A percentile compares a stretch with the other conserved stretches of the same genome.
These are phyloP conservation scores for Fusarium hainanense DNA, from an alignment of 2,329 filamentous ascomycete genomes.

Conservation along the genomic window DNA sequence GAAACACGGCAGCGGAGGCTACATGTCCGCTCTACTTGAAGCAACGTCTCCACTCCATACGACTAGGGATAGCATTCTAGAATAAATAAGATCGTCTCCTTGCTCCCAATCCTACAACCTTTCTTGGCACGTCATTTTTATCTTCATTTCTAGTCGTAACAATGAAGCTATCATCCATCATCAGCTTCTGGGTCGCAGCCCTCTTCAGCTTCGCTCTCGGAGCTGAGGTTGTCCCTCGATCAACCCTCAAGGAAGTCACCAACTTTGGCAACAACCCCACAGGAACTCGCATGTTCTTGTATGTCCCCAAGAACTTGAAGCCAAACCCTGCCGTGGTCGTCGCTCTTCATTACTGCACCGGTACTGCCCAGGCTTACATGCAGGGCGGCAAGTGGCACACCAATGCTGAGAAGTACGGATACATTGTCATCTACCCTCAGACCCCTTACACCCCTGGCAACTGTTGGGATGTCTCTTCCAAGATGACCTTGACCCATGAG, in stretches of 20 bases:
- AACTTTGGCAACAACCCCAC: conserved; percentile 19
- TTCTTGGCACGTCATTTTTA: conserved; percentile 14
- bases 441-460: conserved; percentile 14
- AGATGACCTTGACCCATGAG: conserved; percentile 17
- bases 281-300: conserved; percentile 18
- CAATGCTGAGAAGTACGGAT: conserved; percentile 24
- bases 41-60: neutral
- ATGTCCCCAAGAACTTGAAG: conserved; percentile 17
- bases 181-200: conserved; percentile 15
- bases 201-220: conserved; percentile 11
- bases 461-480: conserved; percentile 22
- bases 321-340: conserved; percentile 21
- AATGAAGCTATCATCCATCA: conserved; percentile 21
- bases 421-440: conserved; percentile 19
- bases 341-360: conserved; percentile 13
- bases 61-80: neutral
- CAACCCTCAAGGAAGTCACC: conserved; percentile 4
- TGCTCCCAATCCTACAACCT: neutral
- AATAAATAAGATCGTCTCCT: neutral
- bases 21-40: conserved; percentile 17
- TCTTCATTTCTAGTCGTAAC: neutral
- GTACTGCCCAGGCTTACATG: conserved; percentile 3
- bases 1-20: conserved; percentile 17
- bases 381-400: conserved; percentile 16
- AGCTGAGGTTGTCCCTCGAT: conserved; percentile 9